A percentile compares a stretch with the other conserved stretches of the same genome.
These are phyloP conservation scores for Salix purpurea DNA, from an alignment of 345 rosid species.

Conservation along the genomic window DNA sequence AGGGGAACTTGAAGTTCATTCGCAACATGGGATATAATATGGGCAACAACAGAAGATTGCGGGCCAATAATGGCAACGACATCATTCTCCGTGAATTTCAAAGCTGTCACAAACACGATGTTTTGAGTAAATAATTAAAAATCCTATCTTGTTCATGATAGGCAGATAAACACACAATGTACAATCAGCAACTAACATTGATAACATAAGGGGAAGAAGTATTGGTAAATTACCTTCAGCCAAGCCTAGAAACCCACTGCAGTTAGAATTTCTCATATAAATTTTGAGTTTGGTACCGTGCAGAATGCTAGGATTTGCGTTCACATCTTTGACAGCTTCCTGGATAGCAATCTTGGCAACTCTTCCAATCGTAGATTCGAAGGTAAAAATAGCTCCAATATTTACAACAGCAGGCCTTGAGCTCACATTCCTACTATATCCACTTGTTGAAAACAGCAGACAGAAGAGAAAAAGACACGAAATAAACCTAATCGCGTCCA, in stretches of 20 bases:
- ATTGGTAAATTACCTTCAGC: slow-evolving; percentile 57
- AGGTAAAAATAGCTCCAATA: slow-evolving; percentile 67
- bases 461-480: slow-evolving; percentile 29
- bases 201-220: background rate
- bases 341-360: slow-evolving; percentile 82
- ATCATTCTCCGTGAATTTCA: slow-evolving; percentile 83
- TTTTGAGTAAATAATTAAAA: background rate
- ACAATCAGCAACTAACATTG: background rate
- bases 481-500: slow-evolving; percentile 33
- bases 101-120: slow-evolving; percentile 43
- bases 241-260: slow-evolving; percentile 90
- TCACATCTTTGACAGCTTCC: slow-evolving; percentile 88
- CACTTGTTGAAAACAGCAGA: slow-evolving; percentile 30
- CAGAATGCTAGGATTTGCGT: slow-evolving; percentile 60
- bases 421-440: slow-evolving; percentile 36
- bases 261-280: slow-evolving; percentile 51
- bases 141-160: slow-evolving; percentile 1
- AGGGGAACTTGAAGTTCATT: slow-evolving; percentile 76
- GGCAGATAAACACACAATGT: background rate
- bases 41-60: slow-evolving; percentile 80
- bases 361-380: slow-evolving; percentile 63
- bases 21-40: slow-evolving; percentile 61
- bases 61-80: slow-evolving; percentile 77
- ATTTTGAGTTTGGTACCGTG: slow-evolving; percentile 47
- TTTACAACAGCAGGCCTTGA: slow-evolving; percentile 61